Evolutionary conservation across 495 filamentous ascomycete genomes (phyloP), one percentile per base, ranked within the genome.

Genomic region (Penicillium desertorum): DNA sequence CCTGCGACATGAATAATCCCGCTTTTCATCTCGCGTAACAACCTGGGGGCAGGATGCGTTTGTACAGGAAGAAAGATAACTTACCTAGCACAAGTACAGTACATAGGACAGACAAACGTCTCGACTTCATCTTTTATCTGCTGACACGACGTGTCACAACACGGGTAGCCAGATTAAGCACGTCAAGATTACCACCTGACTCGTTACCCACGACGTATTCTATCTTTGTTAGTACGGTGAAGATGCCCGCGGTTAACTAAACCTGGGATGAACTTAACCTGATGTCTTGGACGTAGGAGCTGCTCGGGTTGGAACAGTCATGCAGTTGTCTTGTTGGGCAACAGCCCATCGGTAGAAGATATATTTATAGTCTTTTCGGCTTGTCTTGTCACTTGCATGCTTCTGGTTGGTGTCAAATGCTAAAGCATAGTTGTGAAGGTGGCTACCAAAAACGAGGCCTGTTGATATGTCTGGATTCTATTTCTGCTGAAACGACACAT

Each of bases 211-310:
- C 16, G 42, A 44, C 14, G 42, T 44, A 44, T 44, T 44, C 19
- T 44, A 44, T 44, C 42, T 44, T 44, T 23, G 42, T 44, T 44
- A 44, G 42, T 44, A 44, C 42, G 14, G 42, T 41, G 37, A 44
- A 44, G 42, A 44, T 44, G 42, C 42, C 19, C 42, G 42, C 42
- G 42, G 42, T 44, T 11, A 44, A 44, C 42, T 5, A 23, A 11
- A 44, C 19, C 25, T 44, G 19, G 42, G 10, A 44, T 44, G 17
- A 23, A 44, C 3, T 44, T 11, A 44, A 0, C 4, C 42, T 22
- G 19, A 41, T 8, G 2, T 14, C 17, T 44, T 44, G 42, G 42
- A 44, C 14, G 42, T 23, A 11, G 0, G 6, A 44, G 42, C 42
- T 44, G 10, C 42, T 44, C 0, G 42, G 42, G 20, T 20, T 44